Evolutionary conservation across 495 filamentous ascomycete species (phyloP).

Genomic region (Apiosordaria backusii): DNA sequence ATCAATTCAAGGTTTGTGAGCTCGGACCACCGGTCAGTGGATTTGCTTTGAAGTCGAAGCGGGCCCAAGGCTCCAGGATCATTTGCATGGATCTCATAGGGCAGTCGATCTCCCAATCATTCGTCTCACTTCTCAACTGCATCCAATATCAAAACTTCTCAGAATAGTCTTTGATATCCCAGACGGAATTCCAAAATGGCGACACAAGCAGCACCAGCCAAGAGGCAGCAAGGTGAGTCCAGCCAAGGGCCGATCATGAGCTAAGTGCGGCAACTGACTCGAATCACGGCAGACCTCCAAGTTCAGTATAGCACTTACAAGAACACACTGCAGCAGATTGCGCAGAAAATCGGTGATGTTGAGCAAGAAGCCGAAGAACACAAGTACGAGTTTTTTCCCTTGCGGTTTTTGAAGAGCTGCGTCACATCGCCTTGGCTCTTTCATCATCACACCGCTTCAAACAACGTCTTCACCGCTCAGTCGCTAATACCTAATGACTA

Average conservation of each 20-base stretch:
- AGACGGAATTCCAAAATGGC: slow-evolving; percentile 33
- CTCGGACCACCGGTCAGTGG: slow-evolving; percentile 12
- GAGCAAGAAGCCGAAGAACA: slow-evolving; percentile 97
- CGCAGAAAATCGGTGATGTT: slow-evolving; percentile 93
- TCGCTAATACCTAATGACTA: slow-evolving; percentile 19
- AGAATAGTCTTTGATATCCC: background rate
- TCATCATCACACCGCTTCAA: slow-evolving; percentile 37
- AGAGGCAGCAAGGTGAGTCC: slow-evolving; percentile 79
- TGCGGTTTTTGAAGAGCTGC: slow-evolving; percentile 16
- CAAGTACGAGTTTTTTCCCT: slow-evolving; percentile 61
- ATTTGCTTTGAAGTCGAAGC: background rate
- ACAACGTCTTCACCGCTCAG: slow-evolving; percentile 31
- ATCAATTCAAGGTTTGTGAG: slow-evolving; percentile 2
- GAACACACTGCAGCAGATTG: slow-evolving; percentile 87
- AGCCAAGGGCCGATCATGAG: background rate
- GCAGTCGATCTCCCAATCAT: background rate
- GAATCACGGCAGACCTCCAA: slow-evolving; percentile 72
- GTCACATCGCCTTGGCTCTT: slow-evolving; percentile 24
- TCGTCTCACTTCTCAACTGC: slow-evolving; percentile 3
- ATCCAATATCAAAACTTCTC: background rate
- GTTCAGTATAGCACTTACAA: slow-evolving; percentile 93
- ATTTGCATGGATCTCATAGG: background rate
- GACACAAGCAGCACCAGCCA: slow-evolving; percentile 44
- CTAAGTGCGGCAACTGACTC: slow-evolving; percentile 17
- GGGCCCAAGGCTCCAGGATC: background rate